A percentile compares a stretch with the other conserved stretches of the same genome.
Evolutionary conservation across 2,329 filamentous ascomycete genomes (phyloP).

Genomic region (Neonectria punicea): DNA sequence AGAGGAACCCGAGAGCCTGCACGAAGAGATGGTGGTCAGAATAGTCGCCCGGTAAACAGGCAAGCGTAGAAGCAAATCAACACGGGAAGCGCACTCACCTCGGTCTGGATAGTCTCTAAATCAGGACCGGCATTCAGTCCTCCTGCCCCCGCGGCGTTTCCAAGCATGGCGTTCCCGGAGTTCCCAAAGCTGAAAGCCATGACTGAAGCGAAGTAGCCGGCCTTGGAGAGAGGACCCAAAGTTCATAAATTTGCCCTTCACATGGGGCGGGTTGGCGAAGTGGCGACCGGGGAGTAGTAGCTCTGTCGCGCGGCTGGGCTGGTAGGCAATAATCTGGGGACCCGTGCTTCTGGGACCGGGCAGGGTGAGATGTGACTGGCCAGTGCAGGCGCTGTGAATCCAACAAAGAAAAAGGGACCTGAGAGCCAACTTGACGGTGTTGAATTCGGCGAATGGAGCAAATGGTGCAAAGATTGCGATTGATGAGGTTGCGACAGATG

Average conservation of each 20-base stretch:
- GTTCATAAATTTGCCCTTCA: conserved; percentile 44
- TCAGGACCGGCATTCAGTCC: conserved; percentile 65
- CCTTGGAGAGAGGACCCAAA: conserved; percentile 39
- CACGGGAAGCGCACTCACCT: conserved; percentile 63
- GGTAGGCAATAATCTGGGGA: conserved; percentile 36
- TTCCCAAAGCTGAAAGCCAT: conserved; percentile 75
- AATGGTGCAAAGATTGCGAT: conserved; percentile 11
- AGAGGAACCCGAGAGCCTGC: conserved; percentile 81
- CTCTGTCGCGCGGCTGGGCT: conserved; percentile 29
- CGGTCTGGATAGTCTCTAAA: conserved; percentile 82
- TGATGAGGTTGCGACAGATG: not conserved
- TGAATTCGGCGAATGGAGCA: conserved; percentile 4
- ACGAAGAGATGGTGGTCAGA: conserved; percentile 35
- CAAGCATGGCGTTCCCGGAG: conserved; percentile 56
- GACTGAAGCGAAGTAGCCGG: conserved; percentile 51
- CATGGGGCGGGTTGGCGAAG: conserved; percentile 31
- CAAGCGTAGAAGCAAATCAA: conserved; percentile 21
- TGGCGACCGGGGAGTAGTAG: conserved; percentile 34
- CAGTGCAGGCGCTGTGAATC: conserved; percentile 17
- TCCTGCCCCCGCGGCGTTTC: conserved; percentile 52
- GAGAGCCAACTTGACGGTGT: conserved; percentile 10
- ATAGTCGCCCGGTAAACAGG: conserved; percentile 17
- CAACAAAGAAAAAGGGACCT: conserved; percentile 14
- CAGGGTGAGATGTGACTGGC: conserved; percentile 36
- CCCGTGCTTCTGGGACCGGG: conserved; percentile 29